phyloP scores from a whole-genome alignment of 345 rosid genomes.

The Melaleuca quinquenervia region DNA sequence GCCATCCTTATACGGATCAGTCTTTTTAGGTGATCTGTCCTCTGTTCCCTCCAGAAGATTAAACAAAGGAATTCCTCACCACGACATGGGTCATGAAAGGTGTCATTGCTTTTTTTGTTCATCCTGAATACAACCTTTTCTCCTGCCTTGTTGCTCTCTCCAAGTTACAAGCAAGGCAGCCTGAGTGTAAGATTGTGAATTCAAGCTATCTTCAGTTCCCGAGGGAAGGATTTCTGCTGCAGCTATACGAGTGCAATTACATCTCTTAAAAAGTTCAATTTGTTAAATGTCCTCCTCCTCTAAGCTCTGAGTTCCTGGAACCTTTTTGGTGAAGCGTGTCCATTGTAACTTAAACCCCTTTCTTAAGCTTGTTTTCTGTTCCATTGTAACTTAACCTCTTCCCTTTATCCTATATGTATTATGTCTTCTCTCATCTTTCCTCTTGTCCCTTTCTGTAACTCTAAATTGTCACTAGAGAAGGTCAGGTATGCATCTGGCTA shows the following conservation, averaged over 20 bases:
- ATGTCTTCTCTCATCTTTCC: not conserved
- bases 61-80: not conserved
- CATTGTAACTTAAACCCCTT: not conserved
- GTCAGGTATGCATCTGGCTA: not conserved
- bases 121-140: not conserved
- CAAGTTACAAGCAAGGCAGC: not conserved
- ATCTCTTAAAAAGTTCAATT: not conserved
- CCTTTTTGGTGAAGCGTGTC: not conserved
- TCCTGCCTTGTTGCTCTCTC: not conserved
- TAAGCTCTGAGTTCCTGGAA: not conserved
- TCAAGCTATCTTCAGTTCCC: not conserved
- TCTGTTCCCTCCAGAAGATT: not conserved
- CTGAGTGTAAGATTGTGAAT: not conserved
- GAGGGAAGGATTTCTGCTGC: not conserved
- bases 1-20: not conserved
- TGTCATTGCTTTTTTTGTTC: not conserved
- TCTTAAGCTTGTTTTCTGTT: not conserved
- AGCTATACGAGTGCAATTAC: not conserved
- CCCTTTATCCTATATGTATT: not conserved
- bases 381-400: not conserved
- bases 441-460: not conserved
- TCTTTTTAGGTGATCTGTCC: not conserved
- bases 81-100: not conserved
- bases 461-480: not conserved
- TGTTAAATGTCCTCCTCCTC: not conserved